These are phyloP conservation scores for Sanghuangporus baumii DNA, from an alignment of 1,284 basidiomycete genomes.

Conservation along the genomic window DNA sequence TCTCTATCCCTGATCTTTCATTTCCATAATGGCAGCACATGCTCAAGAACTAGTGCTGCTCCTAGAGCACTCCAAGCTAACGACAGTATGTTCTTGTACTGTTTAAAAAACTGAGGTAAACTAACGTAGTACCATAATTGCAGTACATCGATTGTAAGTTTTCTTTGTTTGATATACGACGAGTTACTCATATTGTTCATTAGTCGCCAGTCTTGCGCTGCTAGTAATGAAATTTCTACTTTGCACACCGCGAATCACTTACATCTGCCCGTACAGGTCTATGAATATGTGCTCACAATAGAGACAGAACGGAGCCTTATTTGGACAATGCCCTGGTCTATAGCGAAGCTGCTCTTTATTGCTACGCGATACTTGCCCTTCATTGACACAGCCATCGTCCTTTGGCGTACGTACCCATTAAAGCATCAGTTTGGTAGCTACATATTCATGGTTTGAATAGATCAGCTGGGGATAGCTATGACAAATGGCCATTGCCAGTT, in stretches of 20 bases:
- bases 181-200: background rate
- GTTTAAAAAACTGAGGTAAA: background rate
- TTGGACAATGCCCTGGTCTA: background rate
- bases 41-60: background rate
- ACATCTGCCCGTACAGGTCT: background rate
- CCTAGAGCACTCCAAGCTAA: background rate
- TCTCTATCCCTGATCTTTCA: background rate
- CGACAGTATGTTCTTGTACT: background rate
- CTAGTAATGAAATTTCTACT: background rate
- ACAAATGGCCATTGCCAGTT: background rate
- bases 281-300: conserved; percentile 6
- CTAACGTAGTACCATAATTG: too few species aligned
- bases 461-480: background rate
- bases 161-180: background rate
- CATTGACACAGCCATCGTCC: conserved; percentile 1
- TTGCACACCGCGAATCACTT: background rate
- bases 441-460: background rate
- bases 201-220: background rate
- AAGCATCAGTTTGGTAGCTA: background rate
- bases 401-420: background rate
- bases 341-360: conserved; percentile 9
- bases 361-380: conserved; percentile 5
- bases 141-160: conserved; percentile 7
- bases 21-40: background rate
- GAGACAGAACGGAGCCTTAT: conserved; percentile 4